Evolutionary conservation across 1,139 yeast species (phyloP).

Genomic region (Yamadazyma sp.): DNA sequence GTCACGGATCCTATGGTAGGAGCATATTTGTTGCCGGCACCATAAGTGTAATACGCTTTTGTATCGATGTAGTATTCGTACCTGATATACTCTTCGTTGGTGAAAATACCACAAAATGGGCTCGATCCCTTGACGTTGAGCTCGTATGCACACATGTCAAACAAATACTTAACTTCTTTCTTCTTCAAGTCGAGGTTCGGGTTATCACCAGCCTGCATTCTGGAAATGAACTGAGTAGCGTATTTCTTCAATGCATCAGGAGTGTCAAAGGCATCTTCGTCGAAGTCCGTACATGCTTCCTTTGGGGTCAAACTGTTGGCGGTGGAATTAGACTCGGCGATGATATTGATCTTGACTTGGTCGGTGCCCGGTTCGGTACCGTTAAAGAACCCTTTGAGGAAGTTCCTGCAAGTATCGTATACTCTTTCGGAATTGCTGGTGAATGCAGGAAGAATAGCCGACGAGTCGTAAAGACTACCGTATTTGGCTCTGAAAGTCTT

Average conservation of each 20-base stretch:
- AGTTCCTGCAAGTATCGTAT: constrained; percentile 30
- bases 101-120: constrained; percentile 50
- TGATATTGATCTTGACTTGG: constrained; percentile 19
- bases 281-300: constrained; percentile 20
- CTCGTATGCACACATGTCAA: constrained; percentile 56
- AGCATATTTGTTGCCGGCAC: constrained; percentile 50
- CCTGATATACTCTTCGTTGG: constrained; percentile 46
- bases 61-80: constrained; percentile 47
- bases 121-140: constrained; percentile 50
- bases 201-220: constrained; percentile 37
- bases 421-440: constrained; percentile 33
- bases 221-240: constrained; percentile 27
- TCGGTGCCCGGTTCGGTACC: constrained; percentile 10
- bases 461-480: constrained; percentile 24
- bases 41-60: constrained; percentile 44
- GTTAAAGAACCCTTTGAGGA: constrained; percentile 34
- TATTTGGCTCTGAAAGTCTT: constrained; percentile 34
- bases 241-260: constrained; percentile 5
- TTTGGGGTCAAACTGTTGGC: constrained; percentile 39
- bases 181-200: constrained; percentile 36
- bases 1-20: constrained; percentile 47
- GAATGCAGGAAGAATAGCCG: constrained; percentile 30
- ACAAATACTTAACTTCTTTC: constrained; percentile 39
- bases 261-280: constrained; percentile 9
- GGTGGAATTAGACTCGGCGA: constrained; percentile 30